These are phyloP conservation scores for Cladosporium sphaerospermum DNA, from an alignment of 2,329 filamentous ascomycete species.

Conservation along the genomic window DNA sequence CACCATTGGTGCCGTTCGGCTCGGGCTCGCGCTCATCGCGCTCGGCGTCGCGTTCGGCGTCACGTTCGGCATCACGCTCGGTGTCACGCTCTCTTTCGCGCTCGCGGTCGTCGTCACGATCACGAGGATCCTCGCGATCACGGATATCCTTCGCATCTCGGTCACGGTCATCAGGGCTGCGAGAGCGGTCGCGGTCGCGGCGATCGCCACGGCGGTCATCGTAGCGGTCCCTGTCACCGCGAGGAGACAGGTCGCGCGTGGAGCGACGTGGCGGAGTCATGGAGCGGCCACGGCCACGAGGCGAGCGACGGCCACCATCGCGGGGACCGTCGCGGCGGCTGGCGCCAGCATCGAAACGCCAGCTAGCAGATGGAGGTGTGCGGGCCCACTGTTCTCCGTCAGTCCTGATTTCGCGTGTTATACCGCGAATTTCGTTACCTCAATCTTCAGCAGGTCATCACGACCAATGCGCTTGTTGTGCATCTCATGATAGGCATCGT, in stretches of 20 bases:
- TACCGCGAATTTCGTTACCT: slow-evolving; percentile 53
- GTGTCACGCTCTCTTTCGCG: slow-evolving; percentile 44
- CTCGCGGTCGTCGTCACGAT: slow-evolving; percentile 44
- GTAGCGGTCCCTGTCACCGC: slow-evolving; percentile 61
- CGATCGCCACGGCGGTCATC: slow-evolving; percentile 60
- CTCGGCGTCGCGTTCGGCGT: slow-evolving; percentile 54
- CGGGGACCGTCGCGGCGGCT: slow-evolving; percentile 67
- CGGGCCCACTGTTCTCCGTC: slow-evolving; percentile 75
- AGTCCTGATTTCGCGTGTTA: slow-evolving; percentile 9
- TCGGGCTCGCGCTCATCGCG: slow-evolving; percentile 30
- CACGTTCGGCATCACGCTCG: slow-evolving; percentile 44
- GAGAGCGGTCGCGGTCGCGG: slow-evolving; percentile 69
- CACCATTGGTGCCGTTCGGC: slow-evolving; percentile 54
- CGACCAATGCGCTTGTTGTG: slow-evolving; percentile 97
- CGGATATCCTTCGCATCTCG: slow-evolving; percentile 64
- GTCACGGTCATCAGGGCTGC: slow-evolving; percentile 58
- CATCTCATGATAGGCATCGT: slow-evolving; percentile 99
- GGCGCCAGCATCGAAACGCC: slow-evolving; percentile 92
- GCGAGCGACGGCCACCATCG: slow-evolving; percentile 52
- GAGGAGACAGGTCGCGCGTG: slow-evolving; percentile 9
- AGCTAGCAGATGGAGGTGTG: slow-evolving; percentile 94
- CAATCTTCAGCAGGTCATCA: slow-evolving; percentile 94
- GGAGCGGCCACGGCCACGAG: slow-evolving; percentile 54
- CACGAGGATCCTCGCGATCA: slow-evolving; percentile 39
- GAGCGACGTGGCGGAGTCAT: slow-evolving; percentile 9